phyloP scores from a whole-genome alignment of 495 filamentous ascomycete species.

The Xylaria acuta region DNA sequence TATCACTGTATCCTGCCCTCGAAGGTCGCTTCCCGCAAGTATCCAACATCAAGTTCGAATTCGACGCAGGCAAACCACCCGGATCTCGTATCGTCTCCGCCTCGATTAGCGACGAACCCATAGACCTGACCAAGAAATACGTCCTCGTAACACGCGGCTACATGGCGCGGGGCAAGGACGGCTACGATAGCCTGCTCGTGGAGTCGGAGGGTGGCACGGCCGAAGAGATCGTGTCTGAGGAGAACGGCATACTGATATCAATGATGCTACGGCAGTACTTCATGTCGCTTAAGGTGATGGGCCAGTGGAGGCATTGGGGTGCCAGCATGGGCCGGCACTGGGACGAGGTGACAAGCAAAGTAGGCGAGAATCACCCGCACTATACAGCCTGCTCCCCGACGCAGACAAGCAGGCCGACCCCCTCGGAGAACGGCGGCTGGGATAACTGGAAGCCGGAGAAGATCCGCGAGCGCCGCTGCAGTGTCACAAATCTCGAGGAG shows the following conservation, averaged over 20 bases:
- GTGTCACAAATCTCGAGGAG: constrained; percentile 39
- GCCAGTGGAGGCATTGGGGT: constrained; percentile 74
- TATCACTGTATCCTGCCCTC: constrained; percentile 78
- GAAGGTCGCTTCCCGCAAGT: constrained; percentile 86
- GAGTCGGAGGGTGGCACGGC: constrained; percentile 72
- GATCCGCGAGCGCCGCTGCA: constrained; percentile 46
- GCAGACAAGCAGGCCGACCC: constrained; percentile 35
- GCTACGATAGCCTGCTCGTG: constrained; percentile 74
- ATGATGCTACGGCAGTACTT: constrained; percentile 90
- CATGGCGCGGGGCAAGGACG: constrained; percentile 88
- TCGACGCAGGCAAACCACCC: constrained; percentile 63
- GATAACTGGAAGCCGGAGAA: constrained; percentile 52
- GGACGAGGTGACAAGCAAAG: constrained; percentile 60
- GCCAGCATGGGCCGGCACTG: constrained; percentile 65
- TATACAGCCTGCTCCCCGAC: constrained; percentile 43
- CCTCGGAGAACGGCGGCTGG: constrained; percentile 44
- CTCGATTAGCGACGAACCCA: constrained; percentile 62
- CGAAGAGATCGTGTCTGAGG: constrained; percentile 79
- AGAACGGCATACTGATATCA: constrained; percentile 83
- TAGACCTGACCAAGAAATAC: constrained; percentile 68
- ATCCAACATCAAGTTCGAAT: constrained; percentile 76
- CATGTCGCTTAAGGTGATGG: constrained; percentile 77
- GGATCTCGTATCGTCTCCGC: constrained; percentile 68
- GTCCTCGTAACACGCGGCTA: constrained; percentile 78
- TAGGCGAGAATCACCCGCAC: constrained; percentile 51